Base-by-base conservation (phyloP, 2,329 filamentous ascomycete species). In the Penicillium sp. region DNA sequence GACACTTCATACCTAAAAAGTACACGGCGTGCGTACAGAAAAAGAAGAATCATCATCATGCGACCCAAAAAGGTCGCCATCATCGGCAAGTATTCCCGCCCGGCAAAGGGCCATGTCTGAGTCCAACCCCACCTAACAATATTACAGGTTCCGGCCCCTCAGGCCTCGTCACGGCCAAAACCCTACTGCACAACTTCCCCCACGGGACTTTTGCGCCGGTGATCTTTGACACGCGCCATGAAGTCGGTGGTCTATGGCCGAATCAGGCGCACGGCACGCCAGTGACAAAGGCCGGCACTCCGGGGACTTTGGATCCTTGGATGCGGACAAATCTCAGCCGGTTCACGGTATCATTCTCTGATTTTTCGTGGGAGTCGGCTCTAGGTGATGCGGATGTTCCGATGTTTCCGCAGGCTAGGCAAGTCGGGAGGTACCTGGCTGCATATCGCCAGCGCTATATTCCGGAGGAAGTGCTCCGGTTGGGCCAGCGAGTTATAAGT, bases 171-270 rank as follows among this genome's bases (percentile, higher is more conserved):
- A 84, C 85, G 9, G 86, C 86, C 60, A 94, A 93, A 73, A 87
- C 85, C 0, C 77, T 94, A 26, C 77, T 90, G 56, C 78, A 85
- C 71, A 78, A 84, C 65, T 76, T 76, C 29, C 76, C 81, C 0
- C 68, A 71, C 2, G 69, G 65, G 21, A 74, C 76, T 6, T 92
- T 89, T 72, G 74, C 78, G 5, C 85, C 93, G 44, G 87, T 83
- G 3, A 70, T 95, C 23, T 89, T 87, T 63, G 90, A 95, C 45
- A 74, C 80, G 15, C 80, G 85, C 43, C 65, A 78, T 31, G 79
- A 82, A 36, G 79, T 93, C 15, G 90, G 89, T 10, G 90, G 90
- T 0, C 81, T 94, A n/a, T 95, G 90, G 90, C 86, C 87, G 3
- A 73, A n/a, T 23, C 24, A 36, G 16, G n/a, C 48, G 2, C 7